Percentiles rank a stretch among this genome's conserved stretches.
These are phyloP conservation scores for Scenedesmus sp. DNA, from an alignment of 163 green algal genomes.

Conservation along the genomic window DNA sequence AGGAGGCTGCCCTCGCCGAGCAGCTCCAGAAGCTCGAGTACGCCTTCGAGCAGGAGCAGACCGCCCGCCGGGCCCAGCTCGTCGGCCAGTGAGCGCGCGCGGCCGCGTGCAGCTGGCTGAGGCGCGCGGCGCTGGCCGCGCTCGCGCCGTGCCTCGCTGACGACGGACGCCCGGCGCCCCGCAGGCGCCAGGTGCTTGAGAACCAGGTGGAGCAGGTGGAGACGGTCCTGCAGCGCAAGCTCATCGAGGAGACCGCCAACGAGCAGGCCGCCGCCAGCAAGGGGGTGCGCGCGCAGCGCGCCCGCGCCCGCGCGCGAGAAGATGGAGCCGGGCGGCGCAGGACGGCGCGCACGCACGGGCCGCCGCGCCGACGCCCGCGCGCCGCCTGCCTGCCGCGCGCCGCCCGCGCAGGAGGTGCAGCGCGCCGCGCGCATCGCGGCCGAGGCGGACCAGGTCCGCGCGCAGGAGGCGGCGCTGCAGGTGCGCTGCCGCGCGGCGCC, in stretches of 20 bases:
- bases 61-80: conserved; percentile 25
- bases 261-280: conserved; percentile 24
- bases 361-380: too few species aligned
- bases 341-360: too few species aligned
- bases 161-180: background rate
- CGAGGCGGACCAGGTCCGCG: conserved; percentile 5
- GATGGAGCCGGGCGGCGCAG: too few species aligned
- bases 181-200: conserved; percentile 20
- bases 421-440: too few species aligned
- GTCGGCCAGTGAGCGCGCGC: conserved; percentile 11
- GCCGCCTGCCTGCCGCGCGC: too few species aligned
- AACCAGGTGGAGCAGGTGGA: conserved; percentile 35
- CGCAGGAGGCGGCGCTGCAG: conserved; percentile 14
- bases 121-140: too few species aligned
- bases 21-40: conserved; percentile 40
- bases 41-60: conserved; percentile 25
- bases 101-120: background rate
- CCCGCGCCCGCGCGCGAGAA: too few species aligned
- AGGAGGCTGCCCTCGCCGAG: background rate
- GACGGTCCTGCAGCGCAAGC: conserved; percentile 36
- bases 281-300: background rate
- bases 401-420: too few species aligned
- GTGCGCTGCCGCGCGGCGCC: too few species aligned
- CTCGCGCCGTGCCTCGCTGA: too few species aligned
- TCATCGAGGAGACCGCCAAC: conserved; percentile 35